Conservation (phyloP, 305 asterid genomes). For the Rubia tinctorum region DNA sequence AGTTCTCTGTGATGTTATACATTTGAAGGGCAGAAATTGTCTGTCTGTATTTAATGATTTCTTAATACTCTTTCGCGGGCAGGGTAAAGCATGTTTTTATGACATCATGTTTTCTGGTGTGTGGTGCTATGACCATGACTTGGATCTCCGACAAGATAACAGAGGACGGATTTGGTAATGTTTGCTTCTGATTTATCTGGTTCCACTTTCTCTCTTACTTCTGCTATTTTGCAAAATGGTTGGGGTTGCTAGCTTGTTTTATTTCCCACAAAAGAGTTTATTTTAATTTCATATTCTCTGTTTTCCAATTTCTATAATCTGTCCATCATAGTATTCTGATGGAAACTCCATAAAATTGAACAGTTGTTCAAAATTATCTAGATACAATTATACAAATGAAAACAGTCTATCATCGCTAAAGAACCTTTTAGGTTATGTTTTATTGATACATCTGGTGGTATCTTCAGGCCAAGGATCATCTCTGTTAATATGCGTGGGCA, state of each 20-base stretch:
- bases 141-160: slow-evolving; percentile 95
- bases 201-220: slow-evolving; percentile 11
- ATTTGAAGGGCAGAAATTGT: slow-evolving; percentile 1
- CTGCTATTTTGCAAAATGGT: slow-evolving; percentile 4
- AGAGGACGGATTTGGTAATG: slow-evolving; percentile 91
- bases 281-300: neutral
- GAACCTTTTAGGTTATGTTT: neutral
- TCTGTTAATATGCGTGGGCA: slow-evolving; percentile 84
- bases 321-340: neutral
- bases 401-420: neutral
- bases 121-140: slow-evolving; percentile 95
- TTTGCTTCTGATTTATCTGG: slow-evolving; percentile 7
- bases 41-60: neutral
- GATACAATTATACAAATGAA: neutral
- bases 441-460: slow-evolving; percentile 22
- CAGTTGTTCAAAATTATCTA: neutral
- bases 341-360: neutral
- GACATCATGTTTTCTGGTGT: slow-evolving; percentile 72
- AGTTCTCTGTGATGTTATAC: neutral
- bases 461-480: slow-evolving; percentile 96
- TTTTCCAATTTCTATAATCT: neutral
- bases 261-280: neutral
- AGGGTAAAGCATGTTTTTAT: slow-evolving; percentile 87
- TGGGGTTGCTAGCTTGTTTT: neutral
- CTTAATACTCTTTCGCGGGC: slow-evolving; percentile 23